A percentile compares a stretch with the other conserved stretches of the same genome.
Evolutionary conservation across 2,329 filamentous ascomycete genomes (phyloP).

Genomic region (Graphiopsis chlorocephala): DNA sequence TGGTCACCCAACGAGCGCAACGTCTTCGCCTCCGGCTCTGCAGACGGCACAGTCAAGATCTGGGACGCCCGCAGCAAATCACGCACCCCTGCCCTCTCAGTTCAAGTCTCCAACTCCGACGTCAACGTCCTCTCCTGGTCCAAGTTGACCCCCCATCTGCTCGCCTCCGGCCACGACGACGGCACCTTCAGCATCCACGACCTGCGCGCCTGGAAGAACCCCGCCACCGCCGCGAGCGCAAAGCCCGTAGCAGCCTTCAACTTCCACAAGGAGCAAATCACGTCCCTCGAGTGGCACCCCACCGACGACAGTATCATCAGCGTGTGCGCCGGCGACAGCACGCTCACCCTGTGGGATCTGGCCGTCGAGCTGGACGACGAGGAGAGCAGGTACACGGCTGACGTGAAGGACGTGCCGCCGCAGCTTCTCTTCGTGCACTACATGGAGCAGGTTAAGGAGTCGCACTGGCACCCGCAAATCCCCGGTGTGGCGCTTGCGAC

Average conservation of each 20-base stretch:
- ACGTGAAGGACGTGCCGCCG: slow-evolving; percentile 84
- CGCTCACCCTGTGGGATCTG: slow-evolving; percentile 92
- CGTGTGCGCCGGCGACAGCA: slow-evolving; percentile 89
- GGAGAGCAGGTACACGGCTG: slow-evolving; percentile 85
- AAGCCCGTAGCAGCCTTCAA: slow-evolving; percentile 87
- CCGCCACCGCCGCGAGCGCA: slow-evolving; percentile 50
- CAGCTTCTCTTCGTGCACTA: slow-evolving; percentile 97
- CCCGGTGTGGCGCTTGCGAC: slow-evolving; percentile 86
- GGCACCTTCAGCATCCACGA: slow-evolving; percentile 97
- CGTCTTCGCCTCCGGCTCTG: slow-evolving; percentile 91
- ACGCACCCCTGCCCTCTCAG: slow-evolving; percentile 79
- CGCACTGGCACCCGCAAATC: slow-evolving; percentile 97
- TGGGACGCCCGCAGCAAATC: slow-evolving; percentile 95
- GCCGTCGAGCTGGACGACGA: slow-evolving; percentile 96
- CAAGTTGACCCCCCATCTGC: slow-evolving; percentile 77
- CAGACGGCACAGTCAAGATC: slow-evolving; percentile 90
- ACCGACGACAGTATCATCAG: slow-evolving; percentile 94
- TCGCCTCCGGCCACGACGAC: slow-evolving; percentile 90
- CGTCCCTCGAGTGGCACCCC: slow-evolving; percentile 94
- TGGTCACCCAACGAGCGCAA: slow-evolving; percentile 93
- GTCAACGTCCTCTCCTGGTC: slow-evolving; percentile 99
- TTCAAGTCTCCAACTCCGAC: slow-evolving; percentile 78
- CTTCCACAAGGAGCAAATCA: slow-evolving; percentile 97
- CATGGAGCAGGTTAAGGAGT: slow-evolving; percentile 89
- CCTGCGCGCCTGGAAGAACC: slow-evolving; percentile 82